Conservation (phyloP, 306 rosid species). For the Sindora glabra region DNA sequence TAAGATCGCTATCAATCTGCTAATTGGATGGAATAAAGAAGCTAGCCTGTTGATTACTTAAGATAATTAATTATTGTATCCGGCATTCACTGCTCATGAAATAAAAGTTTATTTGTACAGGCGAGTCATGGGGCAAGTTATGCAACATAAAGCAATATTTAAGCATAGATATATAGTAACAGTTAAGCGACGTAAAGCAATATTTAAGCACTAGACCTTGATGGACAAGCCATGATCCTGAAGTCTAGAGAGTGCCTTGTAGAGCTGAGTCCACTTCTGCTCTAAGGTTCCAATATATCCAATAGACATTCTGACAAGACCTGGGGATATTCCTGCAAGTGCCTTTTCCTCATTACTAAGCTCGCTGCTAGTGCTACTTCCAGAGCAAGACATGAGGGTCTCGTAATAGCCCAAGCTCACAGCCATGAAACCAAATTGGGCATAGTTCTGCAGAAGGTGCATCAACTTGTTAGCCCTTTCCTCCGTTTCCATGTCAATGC, state of each 20-base stretch:
- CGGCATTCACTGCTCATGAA: too few relatives aligned
- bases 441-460: constrained; percentile 58
- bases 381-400: constrained; percentile 89
- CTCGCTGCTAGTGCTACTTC: constrained; percentile 91
- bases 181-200: too few relatives aligned
- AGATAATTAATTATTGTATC: too few relatives aligned
- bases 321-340: constrained; percentile 79
- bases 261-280: constrained; percentile 77
- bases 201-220: too few relatives aligned
- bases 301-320: constrained; percentile 68
- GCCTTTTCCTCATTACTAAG: constrained; percentile 46
- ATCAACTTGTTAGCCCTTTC: constrained; percentile 70
- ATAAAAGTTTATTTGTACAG: too few relatives aligned
- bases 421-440: constrained; percentile 84
- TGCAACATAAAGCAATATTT: too few relatives aligned
- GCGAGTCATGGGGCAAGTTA: too few relatives aligned
- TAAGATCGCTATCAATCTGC: too few relatives aligned
- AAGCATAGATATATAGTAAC: too few relatives aligned
- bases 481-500: constrained; percentile 86
- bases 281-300: constrained; percentile 83
- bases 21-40: too few relatives aligned
- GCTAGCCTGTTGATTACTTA: too few relatives aligned
- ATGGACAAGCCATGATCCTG: too few relatives aligned
- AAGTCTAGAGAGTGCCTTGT: constrained; percentile 53
- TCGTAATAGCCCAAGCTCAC: constrained; percentile 88